Conservation (phyloP, 305 asterid genomes). For the Fraxinus floribunda region DNA sequence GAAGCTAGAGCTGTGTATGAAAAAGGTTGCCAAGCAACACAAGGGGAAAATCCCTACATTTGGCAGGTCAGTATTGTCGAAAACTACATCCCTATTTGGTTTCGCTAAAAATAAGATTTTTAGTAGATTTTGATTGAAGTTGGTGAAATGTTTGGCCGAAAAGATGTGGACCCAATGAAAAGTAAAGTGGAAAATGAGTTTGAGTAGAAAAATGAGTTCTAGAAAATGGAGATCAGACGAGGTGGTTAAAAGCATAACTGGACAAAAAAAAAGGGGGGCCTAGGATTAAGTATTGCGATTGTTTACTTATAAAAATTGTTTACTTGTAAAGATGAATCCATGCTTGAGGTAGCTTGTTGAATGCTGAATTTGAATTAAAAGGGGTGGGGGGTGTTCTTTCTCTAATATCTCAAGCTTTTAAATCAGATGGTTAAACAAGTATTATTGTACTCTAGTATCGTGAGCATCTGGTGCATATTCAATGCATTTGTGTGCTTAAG, state of each 20-base stretch:
- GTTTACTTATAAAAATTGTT: background rate
- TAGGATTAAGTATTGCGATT: background rate
- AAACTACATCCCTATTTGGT: background rate
- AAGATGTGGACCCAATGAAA: too few species aligned
- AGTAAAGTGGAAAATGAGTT: too few species aligned
- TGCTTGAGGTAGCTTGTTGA: background rate
- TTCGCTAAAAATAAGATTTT: background rate
- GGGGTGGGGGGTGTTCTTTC: too few species aligned
- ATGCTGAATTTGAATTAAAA: background rate
- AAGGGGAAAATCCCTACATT: conserved; percentile 92
- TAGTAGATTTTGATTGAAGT: too few species aligned
- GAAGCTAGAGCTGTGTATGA: conserved; percentile 93
- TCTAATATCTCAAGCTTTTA: background rate
- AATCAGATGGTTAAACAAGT: background rate
- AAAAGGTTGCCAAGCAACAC: conserved; percentile 95
- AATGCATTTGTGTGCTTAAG: background rate
- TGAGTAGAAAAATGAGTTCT: too few species aligned
- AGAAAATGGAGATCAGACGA: too few species aligned
- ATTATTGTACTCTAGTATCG: background rate
- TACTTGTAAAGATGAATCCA: background rate
- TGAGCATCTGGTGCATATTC: background rate
- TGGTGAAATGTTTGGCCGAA: too few species aligned
- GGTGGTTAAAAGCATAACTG: too few species aligned
- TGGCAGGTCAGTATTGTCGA: conserved; percentile 74
- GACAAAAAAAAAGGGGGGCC: too few species aligned